Percentiles rank a stretch among this genome's conserved stretches.
Evolutionary conservation across 148 eudicot species (phyloP).

Genomic region (Rhododendron ferrugineum): DNA sequence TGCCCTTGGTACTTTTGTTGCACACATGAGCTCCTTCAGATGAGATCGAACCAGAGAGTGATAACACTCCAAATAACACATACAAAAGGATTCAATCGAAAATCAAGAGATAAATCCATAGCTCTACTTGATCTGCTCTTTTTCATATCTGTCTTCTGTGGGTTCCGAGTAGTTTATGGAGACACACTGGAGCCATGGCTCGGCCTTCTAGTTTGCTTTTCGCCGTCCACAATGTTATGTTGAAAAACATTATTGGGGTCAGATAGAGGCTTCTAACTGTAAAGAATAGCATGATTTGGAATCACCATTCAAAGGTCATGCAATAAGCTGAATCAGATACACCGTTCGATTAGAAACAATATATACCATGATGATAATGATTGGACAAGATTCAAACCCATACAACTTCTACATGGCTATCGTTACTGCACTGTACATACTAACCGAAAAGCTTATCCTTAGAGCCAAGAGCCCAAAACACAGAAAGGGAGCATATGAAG

Average conservation of each 20-base stretch:
- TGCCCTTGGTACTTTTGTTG: neutral
- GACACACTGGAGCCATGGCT: neutral
- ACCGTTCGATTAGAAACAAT: neutral
- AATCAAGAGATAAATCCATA: neutral
- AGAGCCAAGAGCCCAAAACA: neutral
- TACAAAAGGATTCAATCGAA: neutral
- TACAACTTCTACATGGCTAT: neutral
- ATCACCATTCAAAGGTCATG: neutral
- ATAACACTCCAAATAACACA: neutral
- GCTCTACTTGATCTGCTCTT: neutral
- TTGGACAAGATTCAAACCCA: neutral
- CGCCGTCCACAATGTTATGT: neutral
- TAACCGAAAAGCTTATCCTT: neutral
- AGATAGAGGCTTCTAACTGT: neutral
- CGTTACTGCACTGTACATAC: neutral
- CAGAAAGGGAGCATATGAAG: neutral
- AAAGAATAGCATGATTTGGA: neutral
- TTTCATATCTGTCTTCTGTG: neutral
- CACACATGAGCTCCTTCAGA: neutral
- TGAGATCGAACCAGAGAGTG: neutral
- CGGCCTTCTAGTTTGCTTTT: neutral
- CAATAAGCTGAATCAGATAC: neutral
- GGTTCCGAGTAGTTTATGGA: neutral
- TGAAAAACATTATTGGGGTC: neutral
- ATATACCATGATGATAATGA: neutral